Evolutionary conservation across 2,329 filamentous ascomycete species (phyloP).

Genomic region (Fusarium sp.): DNA sequence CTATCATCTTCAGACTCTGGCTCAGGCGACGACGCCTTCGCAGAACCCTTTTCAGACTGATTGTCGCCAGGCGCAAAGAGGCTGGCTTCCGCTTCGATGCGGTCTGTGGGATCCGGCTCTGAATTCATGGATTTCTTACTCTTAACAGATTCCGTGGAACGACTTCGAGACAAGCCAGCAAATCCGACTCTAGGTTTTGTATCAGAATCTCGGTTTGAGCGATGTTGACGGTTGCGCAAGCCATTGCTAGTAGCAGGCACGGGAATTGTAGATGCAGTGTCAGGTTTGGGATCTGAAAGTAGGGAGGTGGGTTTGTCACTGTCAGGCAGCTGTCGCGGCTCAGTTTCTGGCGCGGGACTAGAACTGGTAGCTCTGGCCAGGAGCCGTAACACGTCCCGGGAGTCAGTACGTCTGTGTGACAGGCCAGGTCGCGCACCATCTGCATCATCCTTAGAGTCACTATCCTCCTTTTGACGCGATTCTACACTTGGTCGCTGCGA

Average conservation of each 20-base stretch:
- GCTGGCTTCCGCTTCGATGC: slow-evolving; percentile 68
- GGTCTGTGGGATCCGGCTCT: slow-evolving; percentile 67
- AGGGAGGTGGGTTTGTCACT: slow-evolving; percentile 27
- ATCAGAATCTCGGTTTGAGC: slow-evolving; percentile 44
- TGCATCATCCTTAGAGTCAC: slow-evolving; percentile 22
- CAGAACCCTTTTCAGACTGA: slow-evolving; percentile 68
- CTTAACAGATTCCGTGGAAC: slow-evolving; percentile 62
- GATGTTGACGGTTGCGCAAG: slow-evolving; percentile 24
- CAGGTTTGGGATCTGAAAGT: slow-evolving; percentile 33
- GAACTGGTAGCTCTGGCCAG: slow-evolving; percentile 63
- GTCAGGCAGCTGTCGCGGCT: slow-evolving; percentile 33
- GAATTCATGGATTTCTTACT: slow-evolving; percentile 64
- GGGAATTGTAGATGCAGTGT: slow-evolving; percentile 29
- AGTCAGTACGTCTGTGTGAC: slow-evolving; percentile 54
- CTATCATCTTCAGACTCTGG: slow-evolving; percentile 52
- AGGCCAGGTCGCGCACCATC: slow-evolving; percentile 34
- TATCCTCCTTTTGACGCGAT: slow-evolving; percentile 10
- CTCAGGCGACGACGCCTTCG: slow-evolving; percentile 62
- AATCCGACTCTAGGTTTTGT: slow-evolving; percentile 62
- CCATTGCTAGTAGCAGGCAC: slow-evolving; percentile 38
- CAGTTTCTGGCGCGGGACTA: slow-evolving; percentile 56
- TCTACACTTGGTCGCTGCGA: slow-evolving; percentile 33
- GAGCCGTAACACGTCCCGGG: slow-evolving; percentile 63
- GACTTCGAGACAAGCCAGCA: slow-evolving; percentile 57
- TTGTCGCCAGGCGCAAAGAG: slow-evolving; percentile 68